Evolutionary conservation across 805 yeast genomes (phyloP), one percentile per base, ranked within the genome.

Genomic region (Lipomyces sp.): DNA sequence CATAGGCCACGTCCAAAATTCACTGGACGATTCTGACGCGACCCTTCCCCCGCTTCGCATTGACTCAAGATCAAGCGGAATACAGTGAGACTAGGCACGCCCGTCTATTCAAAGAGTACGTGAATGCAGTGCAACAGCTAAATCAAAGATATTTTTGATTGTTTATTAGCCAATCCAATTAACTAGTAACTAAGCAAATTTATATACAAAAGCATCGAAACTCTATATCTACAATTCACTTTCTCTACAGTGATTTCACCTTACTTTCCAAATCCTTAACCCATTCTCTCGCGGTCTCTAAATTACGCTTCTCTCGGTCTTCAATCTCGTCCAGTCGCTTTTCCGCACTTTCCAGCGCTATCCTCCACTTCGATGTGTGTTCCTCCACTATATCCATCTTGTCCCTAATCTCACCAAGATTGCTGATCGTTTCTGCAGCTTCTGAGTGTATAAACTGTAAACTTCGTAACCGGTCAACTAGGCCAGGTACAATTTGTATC

Each of bases 401-500:
- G 33, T 51, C 57, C 32, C 58, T 11, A 24, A 68, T 32, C 29
- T 66, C 62, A 24, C 33, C 48, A 4, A 63, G 8, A 24, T 54
- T 66, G 32, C 53, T 59, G 18, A 65, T 67, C 13, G 54, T 33
- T 10, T 53, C 45, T 3, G 62, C 69, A 3, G 70, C 67, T 18
- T 68, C 71, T 24, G 67, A 59, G 30, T 68, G 71, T 5, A 68
- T n/a, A 32, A 57, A 53, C 24, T 54, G 67, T 53, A 68, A 37
- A 13, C 60, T 60, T 24, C 57, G 35, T 34, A 68, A 56, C 24
- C 71, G 64, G 30, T 63, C 64, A 32, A 68, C 29, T 13, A 68
- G 42, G 7, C 51, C 33, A 24, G 71, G 71, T 6, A 63, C 62
- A 4, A 63, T 48, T 29, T 35, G 60, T 33, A 63, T 33, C 3